Evolutionary conservation across 192 early-diverging fungal species (phyloP).

Genomic region (Umbelopsis sp.): DNA sequence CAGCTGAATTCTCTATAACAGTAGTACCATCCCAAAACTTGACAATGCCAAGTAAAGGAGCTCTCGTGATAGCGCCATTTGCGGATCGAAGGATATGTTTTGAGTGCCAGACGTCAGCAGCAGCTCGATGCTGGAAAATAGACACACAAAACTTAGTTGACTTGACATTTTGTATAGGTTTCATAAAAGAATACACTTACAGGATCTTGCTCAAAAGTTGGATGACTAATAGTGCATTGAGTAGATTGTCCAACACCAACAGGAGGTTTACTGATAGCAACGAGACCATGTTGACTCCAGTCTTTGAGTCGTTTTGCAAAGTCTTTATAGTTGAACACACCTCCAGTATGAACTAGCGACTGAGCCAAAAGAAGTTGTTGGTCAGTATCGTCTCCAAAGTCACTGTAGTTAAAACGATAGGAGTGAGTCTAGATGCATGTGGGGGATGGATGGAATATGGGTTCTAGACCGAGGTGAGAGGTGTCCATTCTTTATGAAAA

Average conservation of each 20-base stretch:
- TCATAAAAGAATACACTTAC: slow-evolving; percentile 15
- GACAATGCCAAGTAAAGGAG: slow-evolving; percentile 40
- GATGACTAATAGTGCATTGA: slow-evolving; percentile 44
- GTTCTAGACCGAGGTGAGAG: slow-evolving; percentile 4
- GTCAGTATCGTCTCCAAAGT: slow-evolving; percentile 57
- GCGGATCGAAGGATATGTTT: slow-evolving; percentile 33
- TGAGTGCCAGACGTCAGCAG: slow-evolving; percentile 42
- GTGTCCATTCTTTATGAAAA: neutral
- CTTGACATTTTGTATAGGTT: slow-evolving; percentile 1
- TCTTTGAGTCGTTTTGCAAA: slow-evolving; percentile 52
- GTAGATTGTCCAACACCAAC: slow-evolving; percentile 58
- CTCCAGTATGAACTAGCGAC: slow-evolving; percentile 49
- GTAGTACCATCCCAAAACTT: slow-evolving; percentile 48
- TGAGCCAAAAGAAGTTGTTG: slow-evolving; percentile 60
- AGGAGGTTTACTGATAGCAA: slow-evolving; percentile 54
- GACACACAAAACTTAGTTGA: neutral
- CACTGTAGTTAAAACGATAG: slow-evolving; percentile 21
- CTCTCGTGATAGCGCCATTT: slow-evolving; percentile 51
- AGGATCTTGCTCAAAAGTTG: slow-evolving; percentile 51
- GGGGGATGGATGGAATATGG: neutral
- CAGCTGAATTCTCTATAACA: slow-evolving; percentile 39
- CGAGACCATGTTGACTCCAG: slow-evolving; percentile 57
- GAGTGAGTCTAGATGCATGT: neutral
- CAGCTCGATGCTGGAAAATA: slow-evolving; percentile 30
- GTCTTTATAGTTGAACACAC: slow-evolving; percentile 45